These are phyloP conservation scores for Elsinoe batatas DNA, from an alignment of 2,329 filamentous ascomycete genomes.

Conservation along the genomic window DNA sequence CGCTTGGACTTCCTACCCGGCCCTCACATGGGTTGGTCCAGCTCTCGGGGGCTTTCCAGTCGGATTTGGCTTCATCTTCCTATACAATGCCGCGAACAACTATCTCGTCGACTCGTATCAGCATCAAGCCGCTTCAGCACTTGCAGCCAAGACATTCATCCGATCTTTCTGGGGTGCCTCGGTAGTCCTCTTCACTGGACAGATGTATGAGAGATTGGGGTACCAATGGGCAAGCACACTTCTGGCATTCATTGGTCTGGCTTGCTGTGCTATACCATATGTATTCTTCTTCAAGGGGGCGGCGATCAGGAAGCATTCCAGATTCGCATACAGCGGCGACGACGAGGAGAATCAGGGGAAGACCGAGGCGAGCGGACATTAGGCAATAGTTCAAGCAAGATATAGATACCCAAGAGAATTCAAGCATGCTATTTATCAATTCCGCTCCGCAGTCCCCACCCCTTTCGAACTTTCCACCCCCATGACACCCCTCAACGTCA, in stretches of 20 bases:
- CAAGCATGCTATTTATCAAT: background rate
- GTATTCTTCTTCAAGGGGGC: constrained; percentile 72
- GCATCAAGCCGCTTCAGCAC: constrained; percentile 56
- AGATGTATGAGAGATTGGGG: constrained; percentile 27
- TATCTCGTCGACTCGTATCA: constrained; percentile 55
- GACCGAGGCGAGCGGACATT: background rate
- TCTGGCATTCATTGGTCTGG: constrained; percentile 55
- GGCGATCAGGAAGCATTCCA: constrained; percentile 56
- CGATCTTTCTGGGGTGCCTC: constrained; percentile 29
- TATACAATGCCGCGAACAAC: constrained; percentile 32
- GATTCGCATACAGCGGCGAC: constrained; percentile 59
- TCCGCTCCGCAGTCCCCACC: background rate
- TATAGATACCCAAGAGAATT: too few relatives aligned
- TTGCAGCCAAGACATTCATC: constrained; percentile 32
- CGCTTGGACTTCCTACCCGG: constrained; percentile 57
- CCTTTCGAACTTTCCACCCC: background rate
- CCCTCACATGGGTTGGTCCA: constrained; percentile 61
- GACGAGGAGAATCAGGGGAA: constrained; percentile 32
- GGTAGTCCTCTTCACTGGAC: constrained; percentile 30
- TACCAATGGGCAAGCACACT: constrained; percentile 32
- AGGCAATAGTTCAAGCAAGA: background rate
- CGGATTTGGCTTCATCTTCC: constrained; percentile 26
- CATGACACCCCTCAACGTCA: background rate
- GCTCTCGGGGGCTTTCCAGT: constrained; percentile 24
- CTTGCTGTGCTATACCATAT: constrained; percentile 74